A percentile compares a stretch with the other conserved stretches of the same genome.
Evolutionary conservation across 2,329 filamentous ascomycete species (phyloP).

Genomic region (Xylaria sp.): DNA sequence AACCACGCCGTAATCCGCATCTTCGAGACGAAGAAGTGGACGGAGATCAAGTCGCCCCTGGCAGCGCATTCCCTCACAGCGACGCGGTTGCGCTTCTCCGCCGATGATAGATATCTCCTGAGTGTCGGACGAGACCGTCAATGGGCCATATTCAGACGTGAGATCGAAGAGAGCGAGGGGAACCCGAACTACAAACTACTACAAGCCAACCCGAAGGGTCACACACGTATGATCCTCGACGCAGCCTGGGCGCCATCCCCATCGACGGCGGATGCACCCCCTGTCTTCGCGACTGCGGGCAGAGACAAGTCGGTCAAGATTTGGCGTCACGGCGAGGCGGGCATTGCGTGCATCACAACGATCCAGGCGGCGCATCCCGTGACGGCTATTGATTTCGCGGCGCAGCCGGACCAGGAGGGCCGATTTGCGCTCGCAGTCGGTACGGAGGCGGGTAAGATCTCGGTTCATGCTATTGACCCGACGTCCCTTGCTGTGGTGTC

Average conservation of each 20-base stretch:
- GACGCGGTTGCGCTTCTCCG: conserved; percentile 73
- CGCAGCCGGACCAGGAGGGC: conserved; percentile 28
- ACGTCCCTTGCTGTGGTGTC: conserved; percentile 36
- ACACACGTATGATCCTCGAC: conserved; percentile 87
- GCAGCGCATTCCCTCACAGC: conserved; percentile 83
- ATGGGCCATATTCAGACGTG: conserved; percentile 74
- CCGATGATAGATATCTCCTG: conserved; percentile 67
- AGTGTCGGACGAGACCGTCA: conserved; percentile 89
- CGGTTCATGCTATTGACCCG: conserved; percentile 38
- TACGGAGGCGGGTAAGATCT: conserved; percentile 49
- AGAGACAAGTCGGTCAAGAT: conserved; percentile 80
- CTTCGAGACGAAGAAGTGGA: conserved; percentile 83
- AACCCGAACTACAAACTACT: conserved; percentile 49
- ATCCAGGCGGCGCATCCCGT: conserved; percentile 56
- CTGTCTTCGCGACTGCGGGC: conserved; percentile 77
- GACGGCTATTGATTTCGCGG: conserved; percentile 65
- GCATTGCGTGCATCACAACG: conserved; percentile 49
- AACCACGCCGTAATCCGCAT: conserved; percentile 93
- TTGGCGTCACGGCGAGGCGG: conserved; percentile 45
- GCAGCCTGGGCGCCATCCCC: conserved; percentile 75
- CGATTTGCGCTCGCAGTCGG: conserved; percentile 49
- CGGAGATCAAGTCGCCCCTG: conserved; percentile 77
- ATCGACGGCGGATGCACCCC: conserved; percentile 34
- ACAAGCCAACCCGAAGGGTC: conserved; percentile 72
- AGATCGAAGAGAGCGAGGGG: conserved; percentile 18